Evolutionary conservation across 176 grass and related monocot genomes (phyloP).

Genomic region (Lolium multiflorum): DNA sequence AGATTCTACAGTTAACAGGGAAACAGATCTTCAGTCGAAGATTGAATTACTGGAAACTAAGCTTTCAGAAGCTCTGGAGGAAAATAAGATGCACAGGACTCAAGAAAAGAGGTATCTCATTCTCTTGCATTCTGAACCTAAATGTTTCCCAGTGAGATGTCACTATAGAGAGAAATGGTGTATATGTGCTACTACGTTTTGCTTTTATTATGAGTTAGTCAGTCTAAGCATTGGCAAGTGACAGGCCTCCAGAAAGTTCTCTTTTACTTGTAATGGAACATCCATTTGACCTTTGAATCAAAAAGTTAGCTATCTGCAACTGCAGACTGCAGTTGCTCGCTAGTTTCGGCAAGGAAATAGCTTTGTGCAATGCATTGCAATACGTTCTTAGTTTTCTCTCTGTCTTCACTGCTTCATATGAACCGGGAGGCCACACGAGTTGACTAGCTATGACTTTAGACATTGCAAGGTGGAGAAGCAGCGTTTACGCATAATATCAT

Average conservation of each 20-base stretch:
- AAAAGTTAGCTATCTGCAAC: neutral
- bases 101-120: conserved; percentile 66
- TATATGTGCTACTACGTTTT: neutral
- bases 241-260: neutral
- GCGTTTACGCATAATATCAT: neutral
- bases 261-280: neutral
- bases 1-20: neutral
- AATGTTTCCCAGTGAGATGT: conserved; percentile 1
- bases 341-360: neutral
- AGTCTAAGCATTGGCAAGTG: conserved; percentile 16
- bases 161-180: neutral
- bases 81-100: conserved; percentile 57
- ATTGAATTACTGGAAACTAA: conserved; percentile 60
- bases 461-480: neutral
- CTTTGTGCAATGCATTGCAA: neutral
- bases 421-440: conserved; percentile 5
- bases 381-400: neutral
- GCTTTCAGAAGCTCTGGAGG: conserved; percentile 59
- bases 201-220: conserved; percentile 18
- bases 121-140: conserved; percentile 27
- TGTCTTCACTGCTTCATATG: neutral
- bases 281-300: conserved; percentile 9
- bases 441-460: neutral
- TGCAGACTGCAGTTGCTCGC: conserved; percentile 7
- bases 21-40: conserved; percentile 42